phyloP scores from a whole-genome alignment of 768 basidiomycete species.

The Lactarius evosmus region DNA sequence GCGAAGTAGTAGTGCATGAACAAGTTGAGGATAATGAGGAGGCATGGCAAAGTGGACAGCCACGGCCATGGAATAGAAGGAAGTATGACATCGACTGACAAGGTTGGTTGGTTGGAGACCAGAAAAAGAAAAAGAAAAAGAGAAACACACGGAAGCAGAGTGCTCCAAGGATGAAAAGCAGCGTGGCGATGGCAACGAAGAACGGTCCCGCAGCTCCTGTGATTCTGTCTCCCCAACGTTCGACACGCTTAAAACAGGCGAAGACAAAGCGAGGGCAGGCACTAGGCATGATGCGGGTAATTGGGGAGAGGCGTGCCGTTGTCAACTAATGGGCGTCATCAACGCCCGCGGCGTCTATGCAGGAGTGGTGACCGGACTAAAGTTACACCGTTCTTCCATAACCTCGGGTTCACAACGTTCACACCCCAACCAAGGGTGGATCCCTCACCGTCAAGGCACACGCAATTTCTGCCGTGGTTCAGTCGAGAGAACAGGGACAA shows the following conservation, averaged over 20 bases:
- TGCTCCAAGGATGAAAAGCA: conserved; percentile 64
- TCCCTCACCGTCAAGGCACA: background rate
- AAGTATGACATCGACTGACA: conserved; percentile 72
- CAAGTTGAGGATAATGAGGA: conserved; percentile 75
- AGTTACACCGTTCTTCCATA: background rate
- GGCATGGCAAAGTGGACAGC: conserved; percentile 62
- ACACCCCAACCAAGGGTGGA: too few species aligned
- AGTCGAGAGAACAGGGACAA: background rate
- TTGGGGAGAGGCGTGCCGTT: background rate
- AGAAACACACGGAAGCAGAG: conserved; percentile 74
- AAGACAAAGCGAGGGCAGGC: conserved; percentile 39
- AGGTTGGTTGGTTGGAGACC: background rate
- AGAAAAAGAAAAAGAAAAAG: background rate
- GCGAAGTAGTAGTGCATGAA: conserved; percentile 83
- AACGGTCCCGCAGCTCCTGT: conserved; percentile 91
- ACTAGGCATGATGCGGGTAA: conserved; percentile 13
- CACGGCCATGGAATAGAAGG: conserved; percentile 59
- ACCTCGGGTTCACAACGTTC: background rate
- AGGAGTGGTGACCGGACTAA: background rate
- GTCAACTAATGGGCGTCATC: background rate
- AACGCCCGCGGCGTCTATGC: background rate
- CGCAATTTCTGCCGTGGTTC: background rate
- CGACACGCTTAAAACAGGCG: conserved; percentile 62
- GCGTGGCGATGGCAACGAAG: conserved; percentile 78
- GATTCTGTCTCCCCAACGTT: conserved; percentile 69